These are phyloP conservation scores for Herpetospermum pedunculosum DNA, from an alignment of 306 rosid genomes.

Conservation along the genomic window DNA sequence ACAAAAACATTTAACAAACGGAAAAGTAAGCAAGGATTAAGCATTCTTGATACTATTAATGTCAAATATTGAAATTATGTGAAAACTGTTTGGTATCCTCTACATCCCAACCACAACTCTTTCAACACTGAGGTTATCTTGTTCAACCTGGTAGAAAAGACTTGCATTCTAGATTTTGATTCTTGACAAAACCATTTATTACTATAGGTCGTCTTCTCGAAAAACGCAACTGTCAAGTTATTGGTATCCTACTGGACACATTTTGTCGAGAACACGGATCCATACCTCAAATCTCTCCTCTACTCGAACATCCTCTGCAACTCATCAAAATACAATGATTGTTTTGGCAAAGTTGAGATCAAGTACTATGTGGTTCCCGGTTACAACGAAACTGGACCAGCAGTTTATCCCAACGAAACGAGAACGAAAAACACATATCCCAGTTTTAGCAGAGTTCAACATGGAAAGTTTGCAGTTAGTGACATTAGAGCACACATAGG, in stretches of 20 bases:
- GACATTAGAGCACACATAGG: constrained; percentile 71
- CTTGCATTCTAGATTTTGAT: not conserved
- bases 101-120: not conserved
- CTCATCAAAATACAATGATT: constrained; percentile 57
- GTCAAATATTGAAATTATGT: not conserved
- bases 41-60: not conserved
- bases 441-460: constrained; percentile 64
- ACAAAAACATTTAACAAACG: not conserved
- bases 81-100: not conserved
- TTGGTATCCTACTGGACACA: constrained; percentile 85
- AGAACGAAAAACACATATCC: constrained; percentile 65
- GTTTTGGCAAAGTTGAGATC: constrained; percentile 79
- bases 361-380: constrained; percentile 77
- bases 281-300: constrained; percentile 63
- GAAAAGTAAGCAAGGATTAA: not conserved
- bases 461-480: constrained; percentile 81
- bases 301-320: constrained; percentile 70
- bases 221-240: constrained; percentile 68
- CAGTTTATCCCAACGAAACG: constrained; percentile 22
- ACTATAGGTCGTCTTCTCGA: constrained; percentile 56
- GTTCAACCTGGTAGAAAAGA: not conserved
- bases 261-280: constrained; percentile 50
- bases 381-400: constrained; percentile 75
- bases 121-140: not conserved
- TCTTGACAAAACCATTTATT: not conserved